These are phyloP conservation scores for Rubroboletus pulcherrimus DNA, from an alignment of 768 basidiomycete genomes.

Conservation along the genomic window DNA sequence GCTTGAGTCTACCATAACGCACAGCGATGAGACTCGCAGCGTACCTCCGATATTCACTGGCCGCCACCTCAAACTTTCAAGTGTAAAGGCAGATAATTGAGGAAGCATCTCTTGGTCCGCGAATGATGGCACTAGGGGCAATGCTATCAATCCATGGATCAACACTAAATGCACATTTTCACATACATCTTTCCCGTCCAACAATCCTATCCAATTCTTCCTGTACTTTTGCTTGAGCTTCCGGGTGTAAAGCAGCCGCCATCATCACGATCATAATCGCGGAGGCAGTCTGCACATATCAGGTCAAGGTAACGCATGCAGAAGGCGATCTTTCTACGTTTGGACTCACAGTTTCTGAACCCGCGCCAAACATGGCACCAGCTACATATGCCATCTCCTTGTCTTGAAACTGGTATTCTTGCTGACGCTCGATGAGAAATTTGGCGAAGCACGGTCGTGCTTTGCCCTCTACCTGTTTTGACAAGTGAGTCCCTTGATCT, in stretches of 20 bases:
- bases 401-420: background rate
- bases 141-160: no score
- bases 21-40: background rate
- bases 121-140: conserved; percentile 4
- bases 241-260: conserved; percentile 6
- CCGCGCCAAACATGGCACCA: conserved; percentile 10
- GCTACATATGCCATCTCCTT: conserved; percentile 2
- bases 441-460: conserved; percentile 7
- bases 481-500: background rate
- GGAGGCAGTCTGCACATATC: conserved; percentile 1
- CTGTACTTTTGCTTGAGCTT: conserved; percentile 5
- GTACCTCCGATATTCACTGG: conserved; percentile 1
- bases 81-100: background rate
- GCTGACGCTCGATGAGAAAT: background rate
- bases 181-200: conserved; percentile 1
- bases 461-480: background rate
- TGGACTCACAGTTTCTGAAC: conserved; percentile 8
- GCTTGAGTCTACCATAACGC: background rate
- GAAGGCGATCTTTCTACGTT: no score
- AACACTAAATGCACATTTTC: no score
- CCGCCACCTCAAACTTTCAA: conserved; percentile 3
- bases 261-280: conserved; percentile 5
- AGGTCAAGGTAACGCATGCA: no score
- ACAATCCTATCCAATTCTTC: conserved; percentile 6
- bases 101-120: conserved; percentile 1